Percentiles rank a stretch among this genome's conserved stretches.
phyloP scores from a whole-genome alignment of 495 filamentous ascomycete genomes.

The Corynascus novoguineensis region DNA sequence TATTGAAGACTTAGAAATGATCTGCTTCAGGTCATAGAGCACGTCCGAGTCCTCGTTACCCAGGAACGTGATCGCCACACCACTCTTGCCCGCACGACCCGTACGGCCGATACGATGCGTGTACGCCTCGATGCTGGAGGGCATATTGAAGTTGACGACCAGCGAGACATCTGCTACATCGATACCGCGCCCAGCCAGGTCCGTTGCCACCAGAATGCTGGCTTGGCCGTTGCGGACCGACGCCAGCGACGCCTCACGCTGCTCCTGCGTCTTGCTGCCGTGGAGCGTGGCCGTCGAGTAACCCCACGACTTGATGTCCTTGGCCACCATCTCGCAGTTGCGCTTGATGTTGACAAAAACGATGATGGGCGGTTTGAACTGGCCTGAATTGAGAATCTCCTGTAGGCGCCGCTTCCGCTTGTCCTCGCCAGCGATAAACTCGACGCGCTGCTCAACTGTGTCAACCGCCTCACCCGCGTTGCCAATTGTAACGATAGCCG shows the following conservation, averaged over 20 bases:
- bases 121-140: constrained; percentile 86
- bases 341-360: constrained; percentile 99
- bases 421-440: constrained; percentile 88
- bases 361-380: constrained; percentile 91
- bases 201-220: constrained; percentile 93
- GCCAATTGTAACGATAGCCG: constrained; percentile 92
- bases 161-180: constrained; percentile 92
- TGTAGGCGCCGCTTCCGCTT: constrained; percentile 93
- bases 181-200: constrained; percentile 96
- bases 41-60: constrained; percentile 89
- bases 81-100: constrained; percentile 94
- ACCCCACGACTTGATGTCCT: constrained; percentile 93
- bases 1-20: constrained; percentile 87
- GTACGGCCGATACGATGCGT: constrained; percentile 98
- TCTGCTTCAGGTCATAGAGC: constrained; percentile 95
- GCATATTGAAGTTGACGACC: constrained; percentile 99
- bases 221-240: constrained; percentile 72
- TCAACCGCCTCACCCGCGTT: constrained; percentile 97
- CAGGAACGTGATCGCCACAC: constrained; percentile 94
- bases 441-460: constrained; percentile 95
- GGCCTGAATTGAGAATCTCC: constrained; percentile 79
- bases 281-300: constrained; percentile 88
- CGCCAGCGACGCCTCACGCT: constrained; percentile 90
- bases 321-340: constrained; percentile 92
- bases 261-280: constrained; percentile 93